Evolutionary conservation across 306 rosid species (phyloP).

Genomic region (Echinosophora koreensis): DNA sequence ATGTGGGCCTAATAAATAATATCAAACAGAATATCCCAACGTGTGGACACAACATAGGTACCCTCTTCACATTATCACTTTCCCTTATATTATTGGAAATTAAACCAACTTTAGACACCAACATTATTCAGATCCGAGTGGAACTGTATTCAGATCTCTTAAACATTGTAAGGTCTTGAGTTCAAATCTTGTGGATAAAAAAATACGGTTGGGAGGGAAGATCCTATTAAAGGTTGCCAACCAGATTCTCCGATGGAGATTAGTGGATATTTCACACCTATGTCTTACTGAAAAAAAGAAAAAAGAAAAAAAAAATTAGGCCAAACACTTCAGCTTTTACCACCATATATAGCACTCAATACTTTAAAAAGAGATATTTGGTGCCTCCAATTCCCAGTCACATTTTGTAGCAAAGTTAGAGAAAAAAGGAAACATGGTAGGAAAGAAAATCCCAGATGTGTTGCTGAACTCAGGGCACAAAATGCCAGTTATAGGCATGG

Average conservation of each 20-base stretch:
- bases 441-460: conserved; percentile 48
- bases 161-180: too few relatives aligned
- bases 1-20: conserved; percentile 2
- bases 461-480: conserved; percentile 53
- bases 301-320: too few relatives aligned
- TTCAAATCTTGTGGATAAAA: too few relatives aligned
- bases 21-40: conserved; percentile 17
- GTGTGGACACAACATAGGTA: conserved; percentile 7
- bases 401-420: neutral
- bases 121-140: too few relatives aligned
- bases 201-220: too few relatives aligned
- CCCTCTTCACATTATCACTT: neutral
- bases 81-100: neutral
- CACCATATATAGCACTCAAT: too few relatives aligned
- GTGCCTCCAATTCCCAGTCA: neutral
- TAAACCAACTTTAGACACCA: neutral
- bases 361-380: neutral
- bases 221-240: too few relatives aligned
- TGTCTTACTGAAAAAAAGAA: too few relatives aligned
- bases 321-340: too few relatives aligned
- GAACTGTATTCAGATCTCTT: too few relatives aligned
- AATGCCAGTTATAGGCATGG: conserved; percentile 59
- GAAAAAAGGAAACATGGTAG: conserved; percentile 38
- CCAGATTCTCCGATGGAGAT: too few relatives aligned
- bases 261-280: too few relatives aligned